Base-by-base conservation (phyloP, 768 basidiomycete genomes). In the Porpolomopsis calyptriformis region DNA sequence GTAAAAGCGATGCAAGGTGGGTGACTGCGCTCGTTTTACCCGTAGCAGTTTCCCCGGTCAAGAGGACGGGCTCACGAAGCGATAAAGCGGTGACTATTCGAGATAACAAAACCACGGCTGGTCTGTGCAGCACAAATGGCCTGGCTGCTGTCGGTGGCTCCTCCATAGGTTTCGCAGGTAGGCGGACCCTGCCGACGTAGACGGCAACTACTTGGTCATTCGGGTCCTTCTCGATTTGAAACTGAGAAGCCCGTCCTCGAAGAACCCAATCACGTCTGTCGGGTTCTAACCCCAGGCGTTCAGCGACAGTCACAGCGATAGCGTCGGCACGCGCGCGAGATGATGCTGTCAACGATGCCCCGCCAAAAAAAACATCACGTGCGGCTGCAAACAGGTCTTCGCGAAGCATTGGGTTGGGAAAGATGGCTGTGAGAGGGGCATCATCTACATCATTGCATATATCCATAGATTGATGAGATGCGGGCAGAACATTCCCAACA, bases 31-130 rank as follows among this genome's bases (percentile, higher is more conserved):
- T 93, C 0, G 96, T 99, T 64, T 99, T 99, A 11, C 96, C 96
- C 1, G 96, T 99, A n/a, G 96, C 96, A 2, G 96, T 99, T 68
- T 99, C 96, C 38, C 96, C 96, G 0, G 92, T 91, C 20, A 99
- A 73, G 6, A 99, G 73, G 4, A 93, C 70, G 4, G 96, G 91
- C 57, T 99, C 96, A 11, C 64, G 64, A 38, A 84, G 68, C 0
- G 80, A 70, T 38, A 91, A 69, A 0, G 84, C 77, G 18, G 78
- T 80, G 2, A 80, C 78, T 29, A 98, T 82, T 12, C 88, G 78
- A 18, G 88, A 85, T 26, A 97, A 72, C 2, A 98, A 70, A 24
- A 76, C 64, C 1, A 85, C 64, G 0, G 91, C 91, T 0, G 91
- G 92, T 45, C 78, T 77, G 55, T 97, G 94, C 64, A 97, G 67